A percentile compares a stretch with the other conserved stretches of the same genome.
Conservation (phyloP, 1,139 yeast genomes). For the Yamadazyma triangularis region DNA sequence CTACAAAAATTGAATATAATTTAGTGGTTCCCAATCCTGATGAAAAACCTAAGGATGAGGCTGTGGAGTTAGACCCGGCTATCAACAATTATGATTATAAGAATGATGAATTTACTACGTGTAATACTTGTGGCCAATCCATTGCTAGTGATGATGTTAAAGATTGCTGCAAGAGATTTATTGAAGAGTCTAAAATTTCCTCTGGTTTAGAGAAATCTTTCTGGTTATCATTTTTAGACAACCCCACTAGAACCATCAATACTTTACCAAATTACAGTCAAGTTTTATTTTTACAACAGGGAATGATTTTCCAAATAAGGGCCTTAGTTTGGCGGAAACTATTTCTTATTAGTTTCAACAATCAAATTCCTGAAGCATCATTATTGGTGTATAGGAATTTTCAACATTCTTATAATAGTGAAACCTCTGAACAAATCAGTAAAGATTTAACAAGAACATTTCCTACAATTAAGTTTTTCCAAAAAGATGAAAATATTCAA, state of each 20-base stretch:
- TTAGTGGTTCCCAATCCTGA: constrained; percentile 8
- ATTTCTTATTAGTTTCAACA: constrained; percentile 25
- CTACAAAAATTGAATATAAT: constrained; percentile 24
- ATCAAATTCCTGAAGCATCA: constrained; percentile 33
- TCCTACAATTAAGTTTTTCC: constrained; percentile 52
- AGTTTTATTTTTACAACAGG: constrained; percentile 35
- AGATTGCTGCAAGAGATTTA: constrained; percentile 8
- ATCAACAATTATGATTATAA: constrained; percentile 22
- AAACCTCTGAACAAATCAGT: constrained; percentile 49
- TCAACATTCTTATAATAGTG: constrained; percentile 41
- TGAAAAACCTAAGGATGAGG: constrained; percentile 3
- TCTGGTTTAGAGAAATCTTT: constrained; percentile 34
- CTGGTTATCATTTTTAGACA: constrained; percentile 44
- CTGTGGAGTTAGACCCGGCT: too few relatives aligned
- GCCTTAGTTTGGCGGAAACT: constrained; percentile 34
- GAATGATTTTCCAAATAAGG: constrained; percentile 37
- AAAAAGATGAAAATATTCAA: constrained; percentile 35
- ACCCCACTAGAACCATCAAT: constrained; percentile 42
- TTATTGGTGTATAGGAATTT: constrained; percentile 34
- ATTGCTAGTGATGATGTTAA: constrained; percentile 3
- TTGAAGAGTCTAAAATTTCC: constrained; percentile 11
- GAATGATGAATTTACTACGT: constrained; percentile 34
- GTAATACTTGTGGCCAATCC: constrained; percentile 18
- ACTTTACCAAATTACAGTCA: constrained; percentile 47
- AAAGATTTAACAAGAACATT: constrained; percentile 64